Base-by-base conservation (phyloP, 345 rosid genomes). In the Barbarea vulgaris region DNA sequence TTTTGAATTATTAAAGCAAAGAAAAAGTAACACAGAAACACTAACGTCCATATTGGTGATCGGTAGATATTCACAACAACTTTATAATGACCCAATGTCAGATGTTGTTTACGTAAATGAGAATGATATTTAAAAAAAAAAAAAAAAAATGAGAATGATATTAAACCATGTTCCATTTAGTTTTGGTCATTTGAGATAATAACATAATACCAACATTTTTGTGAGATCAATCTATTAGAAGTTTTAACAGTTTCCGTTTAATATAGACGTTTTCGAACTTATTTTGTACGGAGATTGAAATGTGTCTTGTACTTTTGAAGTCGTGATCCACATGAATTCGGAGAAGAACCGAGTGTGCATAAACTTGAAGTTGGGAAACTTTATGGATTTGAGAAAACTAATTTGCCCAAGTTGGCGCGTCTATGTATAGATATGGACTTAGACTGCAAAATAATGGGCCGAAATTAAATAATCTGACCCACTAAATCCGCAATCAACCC, bases 31-130 rank as follows among this genome's bases (percentile, higher is more conserved):
- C 44, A 36, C 52, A 46, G 18, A 47, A 48, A 75, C 44, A 57
- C 53, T 7, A 67, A 75, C 79, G 68, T 48, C 54, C 30, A 36
- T 67, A 37, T 75, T 36, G 51, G 52, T 57, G 60, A 75, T 56
- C 78, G 53, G 44, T 74, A 55, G 66, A 65, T 74, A 44, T 44
- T 73, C 37, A 74, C 58, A 65, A 54, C 77, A 44, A 64, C 70
- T 6, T 15, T 33, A n/a, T 14, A 33, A 5, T n/a, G 50, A 13
- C 65, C 44, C 53, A 44, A 42, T 64, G 67, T 34, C 51, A 59
- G 27, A 59, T 31, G 48, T 59, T 46, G 42, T 14, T 48, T 21
- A 41, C 47, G 17, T 41, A 41, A 41, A 41, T 41, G 7, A 44
- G 19, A 44, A 44, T 15, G 9, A 15, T 44, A 44, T 44, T 15